These are phyloP conservation scores for Zarea fungicola DNA, from an alignment of 2,329 filamentous ascomycete genomes.

Conservation along the genomic window DNA sequence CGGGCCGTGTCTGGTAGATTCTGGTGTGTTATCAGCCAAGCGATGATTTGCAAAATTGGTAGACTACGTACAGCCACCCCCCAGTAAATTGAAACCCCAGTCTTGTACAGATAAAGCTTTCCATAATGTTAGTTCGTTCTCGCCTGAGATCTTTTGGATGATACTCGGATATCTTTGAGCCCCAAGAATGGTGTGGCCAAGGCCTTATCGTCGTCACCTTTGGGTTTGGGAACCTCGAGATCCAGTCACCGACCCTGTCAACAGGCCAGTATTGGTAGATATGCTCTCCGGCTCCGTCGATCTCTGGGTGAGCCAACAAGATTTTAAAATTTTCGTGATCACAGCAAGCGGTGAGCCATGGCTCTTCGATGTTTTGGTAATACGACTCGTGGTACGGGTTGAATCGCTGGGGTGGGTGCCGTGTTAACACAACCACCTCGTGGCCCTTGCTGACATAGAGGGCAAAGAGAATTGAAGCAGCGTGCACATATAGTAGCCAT, in stretches of 20 bases:
- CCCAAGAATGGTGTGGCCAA: background rate
- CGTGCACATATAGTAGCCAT: background rate
- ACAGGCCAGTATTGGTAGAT: background rate
- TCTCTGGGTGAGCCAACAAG: background rate
- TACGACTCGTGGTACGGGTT: background rate
- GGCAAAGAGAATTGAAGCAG: background rate
- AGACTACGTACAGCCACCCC: background rate
- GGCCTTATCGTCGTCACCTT: too few relatives aligned
- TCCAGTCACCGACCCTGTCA: background rate
- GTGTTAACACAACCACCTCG: background rate
- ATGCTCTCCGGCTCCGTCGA: background rate
- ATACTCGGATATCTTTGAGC: background rate
- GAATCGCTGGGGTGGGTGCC: background rate
- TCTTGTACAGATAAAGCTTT: background rate
- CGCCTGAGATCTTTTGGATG: background rate
- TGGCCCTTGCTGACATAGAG: background rate
- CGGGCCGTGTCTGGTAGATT: too few relatives aligned
- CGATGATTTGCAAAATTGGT: too few relatives aligned
- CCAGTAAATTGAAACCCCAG: background rate
- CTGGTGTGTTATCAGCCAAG: too few relatives aligned
- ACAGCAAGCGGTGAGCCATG: background rate
- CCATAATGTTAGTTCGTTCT: background rate
- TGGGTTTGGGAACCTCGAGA: background rate
- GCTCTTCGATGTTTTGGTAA: background rate
- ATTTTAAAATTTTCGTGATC: background rate